Evolutionary conservation across 2,329 filamentous ascomycete species (phyloP), one percentile per base, ranked within the genome.

Genomic region (Botryotinia calthae): DNA sequence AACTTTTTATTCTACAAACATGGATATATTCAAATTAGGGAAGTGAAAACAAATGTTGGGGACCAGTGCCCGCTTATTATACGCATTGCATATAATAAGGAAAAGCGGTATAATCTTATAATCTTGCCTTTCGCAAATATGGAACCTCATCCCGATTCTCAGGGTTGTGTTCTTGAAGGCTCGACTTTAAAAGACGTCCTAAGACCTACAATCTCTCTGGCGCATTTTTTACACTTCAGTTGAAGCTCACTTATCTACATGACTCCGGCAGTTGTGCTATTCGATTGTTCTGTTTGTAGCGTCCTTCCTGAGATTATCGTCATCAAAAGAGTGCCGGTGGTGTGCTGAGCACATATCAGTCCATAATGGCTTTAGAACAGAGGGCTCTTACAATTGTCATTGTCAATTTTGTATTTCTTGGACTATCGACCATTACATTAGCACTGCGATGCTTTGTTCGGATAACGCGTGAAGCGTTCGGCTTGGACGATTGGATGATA

Each of bases 401-500:
- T 18, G 46, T 71, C 44, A 71, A 71, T 31, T 65, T 71, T 54
- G 42, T 71, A 7, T 71, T 71, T 25, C n/a, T 71, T 18, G 59
- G 46, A 5, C 31, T 58, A 28, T 44, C 69, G 10, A 65, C 69
- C 0, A 58, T 71, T 31, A 51, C 62, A 22, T 71, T 71, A 40
- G 58, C 46, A 51, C n/a, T 54, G 25, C 46, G 46, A 54, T 42
- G 31, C 44, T 71, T 54, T 10, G 59, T 71, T 20, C 59, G 59
- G 2, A 16, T 58, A 25, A 54, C 69, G 12, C 69, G 59, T n/a
- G 28, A 31, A 54, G 59, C 37, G 0, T 71, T 71, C 20, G 59
- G 69, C 20, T n/a, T 71, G 10, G 69, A 71, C 2, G 69, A 71
- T 16, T 71, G 69, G 59, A 22, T 71, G 46, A 63, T 71, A 51